phyloP scores from a whole-genome alignment of 148 eudicot species.

The Nyssa sinensis region DNA sequence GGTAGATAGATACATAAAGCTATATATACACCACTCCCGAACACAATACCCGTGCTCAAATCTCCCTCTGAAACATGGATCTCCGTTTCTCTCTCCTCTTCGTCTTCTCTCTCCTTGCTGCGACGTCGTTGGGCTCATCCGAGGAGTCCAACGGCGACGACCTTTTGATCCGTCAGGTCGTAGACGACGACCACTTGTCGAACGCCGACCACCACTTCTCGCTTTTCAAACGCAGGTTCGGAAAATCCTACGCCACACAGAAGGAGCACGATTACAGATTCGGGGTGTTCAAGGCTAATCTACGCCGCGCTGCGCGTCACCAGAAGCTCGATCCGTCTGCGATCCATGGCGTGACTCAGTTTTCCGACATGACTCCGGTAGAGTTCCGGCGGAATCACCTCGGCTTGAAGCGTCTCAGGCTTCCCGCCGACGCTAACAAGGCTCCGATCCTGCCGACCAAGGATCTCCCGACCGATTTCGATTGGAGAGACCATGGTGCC shows the following conservation, averaged over 20 bases:
- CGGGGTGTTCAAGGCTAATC: constrained; percentile 33
- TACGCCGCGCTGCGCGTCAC: constrained; percentile 28
- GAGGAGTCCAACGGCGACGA: constrained; percentile 10
- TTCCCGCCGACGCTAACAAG: constrained; percentile 35
- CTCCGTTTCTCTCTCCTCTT: constrained; percentile 15
- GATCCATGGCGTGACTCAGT: constrained; percentile 37
- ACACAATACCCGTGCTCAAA: not conserved
- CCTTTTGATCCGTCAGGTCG: constrained; percentile 33
- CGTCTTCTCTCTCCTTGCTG: constrained; percentile 24
- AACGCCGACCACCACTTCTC: constrained; percentile 30
- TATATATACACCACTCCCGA: not conserved
- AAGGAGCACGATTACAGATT: constrained; percentile 41
- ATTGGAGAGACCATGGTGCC: constrained; percentile 45
- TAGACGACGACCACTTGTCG: constrained; percentile 9
- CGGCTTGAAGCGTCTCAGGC: constrained; percentile 25
- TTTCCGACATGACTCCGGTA: constrained; percentile 33
- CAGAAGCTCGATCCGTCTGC: constrained; percentile 36
- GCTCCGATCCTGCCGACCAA: constrained; percentile 44
- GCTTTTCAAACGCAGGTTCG: constrained; percentile 27
- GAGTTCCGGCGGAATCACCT: constrained; percentile 30
- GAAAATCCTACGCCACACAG: constrained; percentile 23
- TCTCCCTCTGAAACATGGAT: constrained; percentile 14
- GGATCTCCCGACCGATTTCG: constrained; percentile 32
- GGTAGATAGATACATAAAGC: not conserved
- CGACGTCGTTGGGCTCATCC: constrained; percentile 14